Percentiles rank a stretch among this genome's conserved stretches.
Conservation (phyloP, 2,329 filamentous ascomycete genomes). For the Dactylellina haptotyla region DNA sequence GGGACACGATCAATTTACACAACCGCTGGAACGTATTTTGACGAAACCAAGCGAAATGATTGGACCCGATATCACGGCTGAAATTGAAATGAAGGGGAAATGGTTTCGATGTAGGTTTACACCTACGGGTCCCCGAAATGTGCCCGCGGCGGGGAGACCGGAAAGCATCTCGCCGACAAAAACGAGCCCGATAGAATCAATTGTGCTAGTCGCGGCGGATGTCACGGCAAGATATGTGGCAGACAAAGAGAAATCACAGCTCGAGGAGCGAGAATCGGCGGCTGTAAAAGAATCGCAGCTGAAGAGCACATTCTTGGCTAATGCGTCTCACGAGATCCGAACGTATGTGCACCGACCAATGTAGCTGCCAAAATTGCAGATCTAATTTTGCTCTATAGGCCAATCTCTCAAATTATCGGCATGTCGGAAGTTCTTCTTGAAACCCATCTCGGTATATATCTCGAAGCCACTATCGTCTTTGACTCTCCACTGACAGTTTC, state of each 20-base stretch:
- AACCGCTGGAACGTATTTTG: slow-evolving; percentile 39
- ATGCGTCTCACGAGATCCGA: slow-evolving; percentile 51
- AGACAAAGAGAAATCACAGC: slow-evolving; percentile 32
- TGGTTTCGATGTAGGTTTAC: slow-evolving; percentile 47
- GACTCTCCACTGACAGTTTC: background rate
- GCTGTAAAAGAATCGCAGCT: slow-evolving; percentile 47
- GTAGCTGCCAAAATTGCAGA: background rate
- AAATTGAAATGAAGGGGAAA: slow-evolving; percentile 49
- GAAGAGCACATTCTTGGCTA: slow-evolving; percentile 52
- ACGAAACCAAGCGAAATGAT: slow-evolving; percentile 35
- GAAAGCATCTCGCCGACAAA: slow-evolving; percentile 34
- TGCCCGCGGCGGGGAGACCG: slow-evolving; percentile 23
- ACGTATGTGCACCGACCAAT: slow-evolving; percentile 19
- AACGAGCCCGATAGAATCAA: slow-evolving; percentile 28
- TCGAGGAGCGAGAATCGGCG: slow-evolving; percentile 49
- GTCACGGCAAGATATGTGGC: slow-evolving; percentile 43
- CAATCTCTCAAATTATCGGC: slow-evolving; percentile 53
- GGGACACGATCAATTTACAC: slow-evolving; percentile 36
- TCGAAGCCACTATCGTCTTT: background rate
- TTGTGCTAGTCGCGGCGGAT: slow-evolving; percentile 44
- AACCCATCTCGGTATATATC: slow-evolving; percentile 31
- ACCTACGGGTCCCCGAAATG: slow-evolving; percentile 11
- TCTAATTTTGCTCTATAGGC: slow-evolving; percentile 10
- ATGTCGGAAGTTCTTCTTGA: slow-evolving; percentile 52
- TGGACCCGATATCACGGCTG: slow-evolving; percentile 38